A percentile compares a stretch with the other conserved stretches of the same genome.
Evolutionary conservation across 768 basidiomycete genomes (phyloP).

Genomic region (Crassisporium funariophilum): DNA sequence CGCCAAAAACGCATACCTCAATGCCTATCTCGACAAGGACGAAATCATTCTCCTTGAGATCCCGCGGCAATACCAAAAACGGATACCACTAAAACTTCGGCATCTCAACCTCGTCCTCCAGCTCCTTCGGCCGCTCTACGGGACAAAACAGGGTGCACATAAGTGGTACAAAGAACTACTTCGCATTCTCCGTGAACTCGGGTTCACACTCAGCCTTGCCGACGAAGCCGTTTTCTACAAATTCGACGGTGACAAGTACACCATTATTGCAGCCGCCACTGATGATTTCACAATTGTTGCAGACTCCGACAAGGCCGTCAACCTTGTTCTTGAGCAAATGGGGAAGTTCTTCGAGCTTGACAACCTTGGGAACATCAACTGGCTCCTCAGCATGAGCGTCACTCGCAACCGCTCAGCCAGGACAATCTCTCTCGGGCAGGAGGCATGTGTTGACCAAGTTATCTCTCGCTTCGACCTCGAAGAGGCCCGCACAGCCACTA

Average conservation of each 20-base stretch:
- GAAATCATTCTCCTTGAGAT: background rate
- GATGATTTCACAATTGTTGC: too few relatives aligned
- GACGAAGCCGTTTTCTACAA: constrained; percentile 9
- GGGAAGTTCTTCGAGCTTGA: too few relatives aligned
- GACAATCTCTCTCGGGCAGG: background rate
- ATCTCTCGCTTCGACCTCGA: background rate
- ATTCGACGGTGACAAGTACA: background rate
- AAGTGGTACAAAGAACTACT: constrained; percentile 1
- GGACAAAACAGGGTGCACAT: constrained; percentile 10
- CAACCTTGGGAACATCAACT: too few relatives aligned
- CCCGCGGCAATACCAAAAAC: background rate
- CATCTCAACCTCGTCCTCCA: constrained; percentile 2
- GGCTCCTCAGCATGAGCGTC: too few relatives aligned
- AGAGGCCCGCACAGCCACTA: background rate
- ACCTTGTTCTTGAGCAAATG: too few relatives aligned
- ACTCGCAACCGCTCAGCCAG: background rate
- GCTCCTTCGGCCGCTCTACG: constrained; percentile 3
- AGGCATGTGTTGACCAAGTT: background rate
- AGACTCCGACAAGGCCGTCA: too few relatives aligned
- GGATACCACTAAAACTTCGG: background rate
- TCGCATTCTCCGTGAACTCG: constrained; percentile 1
- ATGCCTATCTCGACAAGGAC: background rate
- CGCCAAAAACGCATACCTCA: too few relatives aligned
- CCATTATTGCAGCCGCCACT: too few relatives aligned
- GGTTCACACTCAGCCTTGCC: constrained; percentile 5